Percentiles rank a stretch among this genome's conserved stretches.
Evolutionary conservation across 1,139 yeast species (phyloP).

Genomic region (Kodamaea fungicola): DNA sequence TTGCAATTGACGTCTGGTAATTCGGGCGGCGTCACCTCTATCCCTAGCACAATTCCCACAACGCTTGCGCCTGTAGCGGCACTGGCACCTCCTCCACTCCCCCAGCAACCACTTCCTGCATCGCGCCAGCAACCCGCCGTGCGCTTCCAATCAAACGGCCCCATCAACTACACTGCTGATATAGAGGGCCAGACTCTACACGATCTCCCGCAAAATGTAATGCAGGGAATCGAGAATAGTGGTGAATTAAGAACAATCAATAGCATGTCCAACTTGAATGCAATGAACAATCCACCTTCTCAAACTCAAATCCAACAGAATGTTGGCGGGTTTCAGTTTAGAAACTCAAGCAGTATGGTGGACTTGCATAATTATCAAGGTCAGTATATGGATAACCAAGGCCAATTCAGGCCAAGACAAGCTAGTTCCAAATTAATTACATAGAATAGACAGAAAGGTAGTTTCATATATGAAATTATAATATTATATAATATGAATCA

Average conservation of each 20-base stretch:
- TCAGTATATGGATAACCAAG: slow-evolving; percentile 4
- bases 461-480: no score
- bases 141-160: neutral
- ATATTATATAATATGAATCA: no score
- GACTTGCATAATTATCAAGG: slow-evolving; percentile 23
- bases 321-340: slow-evolving; percentile 16
- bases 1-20: slow-evolving; percentile 20
- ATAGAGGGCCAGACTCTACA: slow-evolving; percentile 8
- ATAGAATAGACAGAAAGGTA: neutral
- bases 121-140: neutral
- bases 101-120: neutral
- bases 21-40: slow-evolving; percentile 19
- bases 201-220: slow-evolving; percentile 5
- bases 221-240: slow-evolving; percentile 2
- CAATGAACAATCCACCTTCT: slow-evolving; percentile 11
- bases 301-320: slow-evolving; percentile 4
- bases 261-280: slow-evolving; percentile 38
- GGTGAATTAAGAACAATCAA: slow-evolving; percentile 30
- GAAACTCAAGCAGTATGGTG: slow-evolving; percentile 36
- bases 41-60: slow-evolving; percentile 35
- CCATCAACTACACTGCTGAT: slow-evolving; percentile 7
- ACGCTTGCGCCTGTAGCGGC: slow-evolving; percentile 15
- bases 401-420: slow-evolving; percentile 3
- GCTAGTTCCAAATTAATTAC: slow-evolving; percentile 4
- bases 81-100: neutral